Conservation (phyloP, 1,284 basidiomycete genomes). For the Omphalotus olearius region DNA sequence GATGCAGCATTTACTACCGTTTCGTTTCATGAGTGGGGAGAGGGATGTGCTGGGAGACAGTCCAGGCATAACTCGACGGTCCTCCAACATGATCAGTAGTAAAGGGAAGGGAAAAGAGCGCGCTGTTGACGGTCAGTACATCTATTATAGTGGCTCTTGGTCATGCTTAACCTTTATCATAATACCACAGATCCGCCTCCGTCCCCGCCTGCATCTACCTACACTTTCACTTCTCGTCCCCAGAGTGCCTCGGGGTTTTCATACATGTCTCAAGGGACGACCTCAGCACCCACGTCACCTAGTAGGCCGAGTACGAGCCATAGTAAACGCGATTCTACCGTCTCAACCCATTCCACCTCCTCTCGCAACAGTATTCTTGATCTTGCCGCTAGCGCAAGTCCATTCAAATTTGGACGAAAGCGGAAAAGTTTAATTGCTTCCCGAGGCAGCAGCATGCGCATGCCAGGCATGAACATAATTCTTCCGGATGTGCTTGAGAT, state of each 20-base stretch:
- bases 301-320: neutral
- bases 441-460: constrained; percentile 23
- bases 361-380: constrained; percentile 6
- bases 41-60: too few relatives aligned
- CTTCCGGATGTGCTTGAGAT: constrained; percentile 73
- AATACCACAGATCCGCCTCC: neutral
- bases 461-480: constrained; percentile 35
- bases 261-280: neutral
- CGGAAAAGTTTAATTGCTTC: constrained; percentile 34
- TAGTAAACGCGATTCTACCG: constrained; percentile 1
- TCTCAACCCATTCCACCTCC: constrained; percentile 4
- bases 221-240: constrained; percentile 5
- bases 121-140: constrained; percentile 4
- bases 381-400: neutral
- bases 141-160: neutral
- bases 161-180: neutral
- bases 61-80: too few relatives aligned
- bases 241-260: constrained; percentile 4
- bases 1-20: too few relatives aligned
- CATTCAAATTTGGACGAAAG: constrained; percentile 41
- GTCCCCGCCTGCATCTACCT: constrained; percentile 2
- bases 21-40: too few relatives aligned
- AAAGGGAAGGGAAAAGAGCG: constrained; percentile 10
- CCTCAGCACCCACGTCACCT: constrained; percentile 2
- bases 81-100: neutral